Evolutionary conservation across 768 basidiomycete species (phyloP).

Genomic region (Dendrothele bispora): DNA sequence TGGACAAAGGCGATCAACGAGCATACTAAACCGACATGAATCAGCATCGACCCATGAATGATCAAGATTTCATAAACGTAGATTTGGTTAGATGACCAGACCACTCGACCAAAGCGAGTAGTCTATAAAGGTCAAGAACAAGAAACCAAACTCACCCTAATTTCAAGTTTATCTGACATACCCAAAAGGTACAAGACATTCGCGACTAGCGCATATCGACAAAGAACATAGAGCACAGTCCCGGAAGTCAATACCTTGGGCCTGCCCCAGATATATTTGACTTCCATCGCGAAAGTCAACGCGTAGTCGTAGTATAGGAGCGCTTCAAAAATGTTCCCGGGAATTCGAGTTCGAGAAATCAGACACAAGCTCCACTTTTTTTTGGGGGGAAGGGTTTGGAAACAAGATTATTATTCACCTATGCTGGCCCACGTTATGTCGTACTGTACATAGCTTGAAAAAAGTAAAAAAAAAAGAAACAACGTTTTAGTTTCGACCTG

Average conservation of each 20-base stretch:
- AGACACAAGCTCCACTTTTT: no score
- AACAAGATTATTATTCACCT: not conserved
- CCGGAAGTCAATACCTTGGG: constrained; percentile 23
- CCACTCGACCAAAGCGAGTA: not conserved
- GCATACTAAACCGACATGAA: no score
- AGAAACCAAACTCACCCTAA: constrained; percentile 8
- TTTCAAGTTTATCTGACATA: constrained; percentile 17
- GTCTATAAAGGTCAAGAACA: no score
- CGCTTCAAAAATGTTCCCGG: constrained; percentile 16
- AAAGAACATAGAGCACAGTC: constrained; percentile 32
- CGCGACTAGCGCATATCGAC: constrained; percentile 32
- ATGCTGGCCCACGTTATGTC: constrained; percentile 7
- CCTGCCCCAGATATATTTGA: constrained; percentile 31
- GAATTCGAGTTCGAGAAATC: no score
- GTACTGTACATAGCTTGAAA: constrained; percentile 3
- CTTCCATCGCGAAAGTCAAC: constrained; percentile 28
- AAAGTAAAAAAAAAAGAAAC: not conserved
- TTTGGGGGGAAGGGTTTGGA: no score
- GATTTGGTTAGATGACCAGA: not conserved
- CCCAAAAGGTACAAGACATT: constrained; percentile 32
- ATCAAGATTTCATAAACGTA: no score
- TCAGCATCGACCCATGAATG: no score
- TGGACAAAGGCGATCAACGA: no score
- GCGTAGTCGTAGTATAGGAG: constrained; percentile 32
- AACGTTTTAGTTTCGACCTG: no score